Evolutionary conservation across 2,329 filamentous ascomycete species (phyloP).

Genomic region (Aspergillus udagawae): DNA sequence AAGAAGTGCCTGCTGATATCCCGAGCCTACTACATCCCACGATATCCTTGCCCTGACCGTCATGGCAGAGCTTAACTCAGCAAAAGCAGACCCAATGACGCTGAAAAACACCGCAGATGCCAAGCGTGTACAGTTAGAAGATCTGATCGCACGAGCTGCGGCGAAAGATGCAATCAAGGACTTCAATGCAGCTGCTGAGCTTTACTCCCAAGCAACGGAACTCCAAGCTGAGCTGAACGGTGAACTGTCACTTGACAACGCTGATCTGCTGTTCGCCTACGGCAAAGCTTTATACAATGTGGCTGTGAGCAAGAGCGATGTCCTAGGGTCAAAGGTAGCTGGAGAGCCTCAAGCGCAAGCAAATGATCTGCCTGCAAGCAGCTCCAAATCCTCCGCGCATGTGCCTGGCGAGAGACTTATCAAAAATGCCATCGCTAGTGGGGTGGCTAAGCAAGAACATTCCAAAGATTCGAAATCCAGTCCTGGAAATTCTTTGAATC

Average conservation of each 20-base stretch:
- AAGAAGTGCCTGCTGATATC: background rate
- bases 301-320: slow-evolving; percentile 89
- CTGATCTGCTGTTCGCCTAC: slow-evolving; percentile 90
- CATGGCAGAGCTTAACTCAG: slow-evolving; percentile 23
- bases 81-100: slow-evolving; percentile 13
- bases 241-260: slow-evolving; percentile 85
- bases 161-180: slow-evolving; percentile 86
- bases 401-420: slow-evolving; percentile 20
- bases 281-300: slow-evolving; percentile 92
- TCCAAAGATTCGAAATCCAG: slow-evolving; percentile 13
- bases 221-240: slow-evolving; percentile 89
- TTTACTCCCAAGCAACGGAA: slow-evolving; percentile 84
- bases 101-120: slow-evolving; percentile 22
- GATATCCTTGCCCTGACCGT: background rate
- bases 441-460: slow-evolving; percentile 12
- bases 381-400: slow-evolving; percentile 25
- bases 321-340: slow-evolving; percentile 77
- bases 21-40: background rate
- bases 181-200: slow-evolving; percentile 77
- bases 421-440: slow-evolving; percentile 23
- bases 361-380: slow-evolving; percentile 43
- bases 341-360: slow-evolving; percentile 54
- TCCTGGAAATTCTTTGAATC: slow-evolving; percentile 20
- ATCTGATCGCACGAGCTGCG: slow-evolving; percentile 75
- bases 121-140: slow-evolving; percentile 63